These are phyloP conservation scores for Chaetothyriales sp. DNA, from an alignment of 2,329 filamentous ascomycete species.

Conservation along the genomic window DNA sequence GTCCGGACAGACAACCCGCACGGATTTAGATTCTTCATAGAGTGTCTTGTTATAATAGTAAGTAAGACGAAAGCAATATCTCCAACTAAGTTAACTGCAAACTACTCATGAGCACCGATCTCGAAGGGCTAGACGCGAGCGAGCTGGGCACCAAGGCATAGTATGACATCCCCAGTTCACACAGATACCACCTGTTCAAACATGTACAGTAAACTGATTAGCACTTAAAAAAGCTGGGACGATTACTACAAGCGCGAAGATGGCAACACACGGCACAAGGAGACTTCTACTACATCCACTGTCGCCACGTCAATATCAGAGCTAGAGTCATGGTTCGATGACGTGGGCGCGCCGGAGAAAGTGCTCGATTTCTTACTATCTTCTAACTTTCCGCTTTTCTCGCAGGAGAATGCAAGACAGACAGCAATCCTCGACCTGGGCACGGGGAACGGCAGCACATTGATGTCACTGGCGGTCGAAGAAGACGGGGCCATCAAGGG, in stretches of 20 bases:
- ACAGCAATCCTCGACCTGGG: slow-evolving; percentile 58
- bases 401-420: slow-evolving; percentile 15
- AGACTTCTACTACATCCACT: too few relatives aligned
- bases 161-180: slow-evolving; percentile 36
- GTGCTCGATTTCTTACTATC: slow-evolving; percentile 55
- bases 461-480: slow-evolving; percentile 62
- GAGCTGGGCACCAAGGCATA: slow-evolving; percentile 81
- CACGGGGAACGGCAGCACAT: slow-evolving; percentile 82
- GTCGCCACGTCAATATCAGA: slow-evolving; percentile 38
- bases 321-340: slow-evolving; percentile 82
- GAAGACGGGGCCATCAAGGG: slow-evolving; percentile 45
- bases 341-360: slow-evolving; percentile 74
- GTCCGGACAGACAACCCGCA: too few relatives aligned
- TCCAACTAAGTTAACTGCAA: neutral
- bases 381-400: slow-evolving; percentile 30
- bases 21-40: too few relatives aligned
- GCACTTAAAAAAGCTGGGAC: slow-evolving; percentile 48
- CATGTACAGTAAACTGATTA: neutral
- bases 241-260: slow-evolving; percentile 33
- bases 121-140: slow-evolving; percentile 61
- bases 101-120: slow-evolving; percentile 22
- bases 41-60: too few relatives aligned
- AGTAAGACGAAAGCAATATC: too few relatives aligned
- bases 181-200: neutral
- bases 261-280: slow-evolving; percentile 7